These are phyloP conservation scores for Diospyros kaki DNA, from an alignment of 148 eudicot species.

Conservation along the genomic window DNA sequence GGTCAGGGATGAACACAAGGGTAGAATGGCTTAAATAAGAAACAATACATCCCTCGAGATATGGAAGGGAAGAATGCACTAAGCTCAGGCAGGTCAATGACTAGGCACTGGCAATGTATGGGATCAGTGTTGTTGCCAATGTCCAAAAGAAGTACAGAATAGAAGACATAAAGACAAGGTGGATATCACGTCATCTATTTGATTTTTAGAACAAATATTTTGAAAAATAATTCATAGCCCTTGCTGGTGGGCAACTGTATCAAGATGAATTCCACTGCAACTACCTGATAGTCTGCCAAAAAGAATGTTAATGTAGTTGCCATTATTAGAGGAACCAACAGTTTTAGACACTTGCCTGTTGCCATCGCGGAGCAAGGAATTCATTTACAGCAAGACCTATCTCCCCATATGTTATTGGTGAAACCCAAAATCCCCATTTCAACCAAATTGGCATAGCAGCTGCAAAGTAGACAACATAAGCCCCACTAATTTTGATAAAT, in stretches of 20 bases:
- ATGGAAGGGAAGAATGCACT: neutral
- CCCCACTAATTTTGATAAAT: neutral
- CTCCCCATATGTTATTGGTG: conserved; percentile 77
- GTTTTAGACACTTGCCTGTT: conserved; percentile 36
- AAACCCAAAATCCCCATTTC: conserved; percentile 77
- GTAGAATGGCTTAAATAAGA: neutral
- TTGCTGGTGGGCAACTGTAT: neutral
- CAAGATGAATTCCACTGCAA: neutral
- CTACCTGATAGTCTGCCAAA: neutral
- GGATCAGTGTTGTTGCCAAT: neutral
- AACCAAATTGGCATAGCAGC: conserved; percentile 83
- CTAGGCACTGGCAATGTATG: neutral
- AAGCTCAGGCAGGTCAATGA: neutral
- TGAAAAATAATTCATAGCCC: neutral
- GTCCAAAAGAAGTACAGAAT: neutral
- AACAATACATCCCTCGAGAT: neutral
- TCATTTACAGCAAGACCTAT: conserved; percentile 73
- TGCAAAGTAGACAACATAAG: conserved; percentile 28
- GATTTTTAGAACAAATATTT: no score
- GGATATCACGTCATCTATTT: no score
- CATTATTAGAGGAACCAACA: neutral
- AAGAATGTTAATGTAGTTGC: neutral
- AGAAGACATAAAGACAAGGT: neutral
- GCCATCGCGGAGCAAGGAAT: conserved; percentile 83
- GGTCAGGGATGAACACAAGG: neutral